Base-by-base conservation (phyloP, 2,329 filamentous ascomycete species). In the Whalleya microplaca region DNA sequence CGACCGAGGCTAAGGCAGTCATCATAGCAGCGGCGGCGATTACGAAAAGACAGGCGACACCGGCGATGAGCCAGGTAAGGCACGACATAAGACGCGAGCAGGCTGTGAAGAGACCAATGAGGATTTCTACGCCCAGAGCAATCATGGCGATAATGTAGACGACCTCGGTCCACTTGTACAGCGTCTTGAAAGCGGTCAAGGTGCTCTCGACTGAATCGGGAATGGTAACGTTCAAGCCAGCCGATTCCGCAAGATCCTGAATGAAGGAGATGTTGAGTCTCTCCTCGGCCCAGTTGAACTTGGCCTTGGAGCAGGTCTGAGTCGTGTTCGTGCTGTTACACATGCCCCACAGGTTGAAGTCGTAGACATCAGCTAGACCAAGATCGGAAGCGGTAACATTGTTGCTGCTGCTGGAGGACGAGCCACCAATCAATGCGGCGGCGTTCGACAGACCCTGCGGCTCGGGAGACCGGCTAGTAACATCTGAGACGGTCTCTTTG, bases 341-440 rank as follows among this genome's bases (percentile, higher is more conserved):
- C 83, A 92, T 96, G 71, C 89, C 90, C 90, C 91, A 96, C 40
- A 98, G 81, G 70, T 84, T 85, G 70, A 98, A 81, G 59, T 90
- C 84, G 83, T 97, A 98, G 69, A 86, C 81, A 71, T 94, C 86
- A 68, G 82, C 84, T 56, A 96, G 82, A 52, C 83, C 80, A 43
- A 91, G 79, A 21, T 84, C 75, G 1, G 71, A 63, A 7, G 84
- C 84, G 3, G 82, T 86, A 68, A 87, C 79, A 74, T 84, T 86
- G 63, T 29, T 43, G 12, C 21, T 52, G 23, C 42, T 41, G 16
- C n/a, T n/a, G n/a, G n/a, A n/a, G n/a, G 52, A 80, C 71, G 12
- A 79, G 66, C 41, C 64, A 16, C 19, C 43, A 43, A 58, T 19
- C 37, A 63, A 45, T n/a, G 50, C 32, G 20, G 44, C 18, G 8